phyloP scores from a whole-genome alignment of 2,329 filamentous ascomycete genomes.

The Aureobasidium musti region DNA sequence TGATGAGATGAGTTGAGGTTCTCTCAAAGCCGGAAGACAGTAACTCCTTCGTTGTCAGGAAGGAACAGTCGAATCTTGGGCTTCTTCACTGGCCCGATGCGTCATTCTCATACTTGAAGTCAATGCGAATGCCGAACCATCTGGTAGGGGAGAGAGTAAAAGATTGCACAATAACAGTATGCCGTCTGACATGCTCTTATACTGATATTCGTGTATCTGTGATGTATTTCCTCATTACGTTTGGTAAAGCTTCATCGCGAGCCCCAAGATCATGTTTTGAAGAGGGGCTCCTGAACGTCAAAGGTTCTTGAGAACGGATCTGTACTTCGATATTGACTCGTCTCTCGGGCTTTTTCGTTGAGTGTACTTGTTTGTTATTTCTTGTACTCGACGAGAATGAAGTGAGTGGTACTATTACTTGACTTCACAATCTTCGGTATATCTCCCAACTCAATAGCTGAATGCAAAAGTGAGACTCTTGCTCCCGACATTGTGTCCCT shows the following conservation, averaged over 20 bases:
- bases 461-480: constrained; percentile 14
- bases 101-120: not conserved
- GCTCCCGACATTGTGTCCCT: constrained; percentile 28
- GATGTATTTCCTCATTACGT: too few species aligned
- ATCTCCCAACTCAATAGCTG: not conserved
- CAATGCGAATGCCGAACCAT: not conserved
- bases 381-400: not conserved
- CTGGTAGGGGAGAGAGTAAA: too few species aligned
- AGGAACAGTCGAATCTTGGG: not conserved
- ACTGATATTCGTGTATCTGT: too few species aligned
- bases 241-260: too few species aligned
- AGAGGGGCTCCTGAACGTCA: too few species aligned
- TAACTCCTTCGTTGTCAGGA: not conserved
- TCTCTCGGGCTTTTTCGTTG: too few species aligned
- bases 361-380: too few species aligned
- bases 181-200: too few species aligned
- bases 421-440: not conserved
- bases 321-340: not conserved
- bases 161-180: too few species aligned
- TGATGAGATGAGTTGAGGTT: not conserved
- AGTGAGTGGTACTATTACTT: not conserved
- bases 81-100: not conserved
- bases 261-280: too few species aligned
- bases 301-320: not conserved
- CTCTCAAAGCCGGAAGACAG: not conserved